A percentile compares a stretch with the other conserved stretches of the same genome.
phyloP scores from a whole-genome alignment of 108 stramenopile genomes.

The Nitzschia putrida region DNA sequence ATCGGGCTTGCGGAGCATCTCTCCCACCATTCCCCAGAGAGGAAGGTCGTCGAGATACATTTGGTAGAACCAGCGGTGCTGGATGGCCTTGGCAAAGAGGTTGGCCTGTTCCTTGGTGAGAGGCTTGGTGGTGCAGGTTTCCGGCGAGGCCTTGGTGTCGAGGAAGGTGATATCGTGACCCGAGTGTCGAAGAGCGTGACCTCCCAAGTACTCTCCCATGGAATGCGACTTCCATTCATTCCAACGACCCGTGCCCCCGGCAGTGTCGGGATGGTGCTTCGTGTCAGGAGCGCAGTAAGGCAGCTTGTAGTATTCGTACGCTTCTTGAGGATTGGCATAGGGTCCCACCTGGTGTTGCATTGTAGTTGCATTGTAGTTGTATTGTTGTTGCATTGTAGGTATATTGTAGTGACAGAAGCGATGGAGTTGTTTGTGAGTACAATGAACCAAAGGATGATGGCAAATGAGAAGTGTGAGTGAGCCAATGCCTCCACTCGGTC shows the following conservation, averaged over 20 bases:
- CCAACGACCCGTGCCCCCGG: slow-evolving; percentile 70
- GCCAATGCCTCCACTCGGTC: no score
- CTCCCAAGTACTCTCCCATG: slow-evolving; percentile 77
- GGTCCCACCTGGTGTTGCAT: slow-evolving; percentile 99
- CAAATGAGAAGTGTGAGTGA: no score
- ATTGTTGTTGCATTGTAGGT: no score
- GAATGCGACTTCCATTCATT: slow-evolving; percentile 81
- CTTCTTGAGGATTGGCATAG: slow-evolving; percentile 98
- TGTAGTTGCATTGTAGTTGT: no score
- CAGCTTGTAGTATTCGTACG: slow-evolving; percentile 95
- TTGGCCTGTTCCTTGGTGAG: slow-evolving; percentile 55
- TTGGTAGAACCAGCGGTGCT: slow-evolving; percentile 95
- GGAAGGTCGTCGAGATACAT: slow-evolving; percentile 97
- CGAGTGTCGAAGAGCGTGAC: slow-evolving; percentile 82
- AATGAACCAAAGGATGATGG: no score
- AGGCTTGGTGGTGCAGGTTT: slow-evolving; percentile 72
- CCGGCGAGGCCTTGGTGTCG: slow-evolving; percentile 47
- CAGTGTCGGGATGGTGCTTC: slow-evolving; percentile 69
- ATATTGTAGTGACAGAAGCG: no score
- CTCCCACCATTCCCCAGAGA: slow-evolving; percentile 97
- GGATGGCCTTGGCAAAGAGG: slow-evolving; percentile 72
- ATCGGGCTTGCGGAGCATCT: slow-evolving; percentile 72
- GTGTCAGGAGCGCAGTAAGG: slow-evolving; percentile 96
- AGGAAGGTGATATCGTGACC: slow-evolving; percentile 81
- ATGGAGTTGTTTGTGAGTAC: no score